These are phyloP conservation scores for Anthoceros angustus DNA, from an alignment of 225 moss, liverwort and hornwort species.

Conservation along the genomic window DNA sequence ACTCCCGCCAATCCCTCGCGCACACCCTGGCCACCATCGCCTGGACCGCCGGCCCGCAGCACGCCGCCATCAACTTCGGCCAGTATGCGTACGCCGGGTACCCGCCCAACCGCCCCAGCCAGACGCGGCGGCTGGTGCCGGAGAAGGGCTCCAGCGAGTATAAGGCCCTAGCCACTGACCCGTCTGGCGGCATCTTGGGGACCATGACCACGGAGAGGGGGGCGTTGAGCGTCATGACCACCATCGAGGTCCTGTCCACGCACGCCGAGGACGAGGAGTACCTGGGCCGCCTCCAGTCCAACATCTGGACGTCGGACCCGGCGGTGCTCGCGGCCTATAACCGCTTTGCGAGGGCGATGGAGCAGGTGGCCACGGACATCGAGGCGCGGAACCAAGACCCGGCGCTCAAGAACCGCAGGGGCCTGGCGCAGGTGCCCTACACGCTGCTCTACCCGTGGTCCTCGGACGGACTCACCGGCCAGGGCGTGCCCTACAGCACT, in stretches of 20 bases:
- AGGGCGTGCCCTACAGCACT: conserved; percentile 13
- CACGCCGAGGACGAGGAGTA: conserved; percentile 61
- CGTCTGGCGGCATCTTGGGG: conserved; percentile 11
- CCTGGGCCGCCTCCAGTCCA: conserved; percentile 19
- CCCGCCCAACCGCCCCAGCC: conserved; percentile 48
- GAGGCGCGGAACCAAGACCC: neutral
- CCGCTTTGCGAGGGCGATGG: neutral
- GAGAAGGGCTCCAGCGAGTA: neutral
- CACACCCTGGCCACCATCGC: neutral
- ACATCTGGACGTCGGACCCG: conserved; percentile 15
- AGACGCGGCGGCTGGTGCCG: conserved; percentile 43
- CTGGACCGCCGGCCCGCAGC: conserved; percentile 19
- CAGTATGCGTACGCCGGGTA: conserved; percentile 49
- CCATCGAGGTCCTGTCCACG: conserved; percentile 44
- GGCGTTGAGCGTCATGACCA: conserved; percentile 21
- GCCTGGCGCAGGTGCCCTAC: conserved; percentile 17
- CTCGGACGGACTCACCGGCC: conserved; percentile 7
- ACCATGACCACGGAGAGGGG: neutral
- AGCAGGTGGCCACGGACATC: neutral
- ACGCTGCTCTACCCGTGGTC: conserved; percentile 15
- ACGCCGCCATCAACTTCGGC: conserved; percentile 52
- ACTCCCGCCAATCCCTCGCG: neutral
- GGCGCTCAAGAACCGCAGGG: conserved; percentile 12
- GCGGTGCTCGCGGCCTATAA: neutral
- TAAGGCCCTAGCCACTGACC: conserved; percentile 11